Evolutionary conservation across 805 yeast genomes (phyloP).

Genomic region (Wickerhamiella sorbophila): DNA sequence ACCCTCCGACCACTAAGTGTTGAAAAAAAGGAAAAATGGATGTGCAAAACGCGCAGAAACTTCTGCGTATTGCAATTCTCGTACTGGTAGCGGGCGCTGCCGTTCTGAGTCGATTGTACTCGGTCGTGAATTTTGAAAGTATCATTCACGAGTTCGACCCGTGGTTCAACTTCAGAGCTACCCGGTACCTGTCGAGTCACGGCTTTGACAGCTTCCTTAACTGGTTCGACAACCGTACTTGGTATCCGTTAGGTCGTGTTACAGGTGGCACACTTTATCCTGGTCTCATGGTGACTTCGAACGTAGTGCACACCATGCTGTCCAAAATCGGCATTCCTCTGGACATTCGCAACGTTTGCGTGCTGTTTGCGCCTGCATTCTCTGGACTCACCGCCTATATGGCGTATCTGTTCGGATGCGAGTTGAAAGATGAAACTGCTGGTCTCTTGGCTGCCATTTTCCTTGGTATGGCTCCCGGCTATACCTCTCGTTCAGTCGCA

Average conservation of each 20-base stretch:
- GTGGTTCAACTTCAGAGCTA: conserved; percentile 72
- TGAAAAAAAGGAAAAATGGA: background rate
- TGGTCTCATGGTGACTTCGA: conserved; percentile 96
- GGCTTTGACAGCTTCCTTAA: conserved; percentile 84
- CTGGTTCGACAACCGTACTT: conserved; percentile 97
- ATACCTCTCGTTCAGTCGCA: conserved; percentile 94
- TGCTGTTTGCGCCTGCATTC: conserved; percentile 90
- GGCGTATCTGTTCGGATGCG: conserved; percentile 74
- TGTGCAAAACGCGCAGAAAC: conserved; percentile 14
- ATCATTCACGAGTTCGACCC: conserved; percentile 85
- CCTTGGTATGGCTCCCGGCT: conserved; percentile 97
- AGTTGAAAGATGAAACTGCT: conserved; percentile 79
- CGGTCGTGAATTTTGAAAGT: conserved; percentile 91
- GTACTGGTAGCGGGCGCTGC: conserved; percentile 81
- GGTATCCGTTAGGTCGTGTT: conserved; percentile 98
- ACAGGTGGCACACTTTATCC: conserved; percentile 98
- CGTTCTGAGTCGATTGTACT: conserved; percentile 77
- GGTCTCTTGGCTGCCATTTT: conserved; percentile 87
- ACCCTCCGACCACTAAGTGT: too few relatives aligned
- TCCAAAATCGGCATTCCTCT: conserved; percentile 59
- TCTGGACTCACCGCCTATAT: conserved; percentile 84
- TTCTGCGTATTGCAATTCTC: conserved; percentile 55
- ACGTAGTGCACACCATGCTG: conserved; percentile 66
- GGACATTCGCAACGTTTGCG: conserved; percentile 93
- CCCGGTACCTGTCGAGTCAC: conserved; percentile 74